A percentile compares a stretch with the other conserved stretches of the same genome.
phyloP scores from a whole-genome alignment of 1,284 basidiomycete species.

The Leccinum angustisporum region DNA sequence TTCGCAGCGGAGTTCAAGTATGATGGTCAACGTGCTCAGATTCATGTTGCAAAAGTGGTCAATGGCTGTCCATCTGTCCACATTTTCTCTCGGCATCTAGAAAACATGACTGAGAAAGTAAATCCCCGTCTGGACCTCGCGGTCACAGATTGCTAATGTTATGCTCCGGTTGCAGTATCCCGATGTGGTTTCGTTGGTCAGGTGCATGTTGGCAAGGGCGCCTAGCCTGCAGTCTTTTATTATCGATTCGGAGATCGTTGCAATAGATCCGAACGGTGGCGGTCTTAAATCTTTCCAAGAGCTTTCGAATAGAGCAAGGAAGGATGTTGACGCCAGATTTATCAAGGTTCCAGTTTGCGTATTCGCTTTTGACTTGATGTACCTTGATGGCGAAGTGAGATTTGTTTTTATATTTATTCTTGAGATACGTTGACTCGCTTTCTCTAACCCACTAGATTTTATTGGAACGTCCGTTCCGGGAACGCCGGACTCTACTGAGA shows the following conservation, averaged over 20 bases:
- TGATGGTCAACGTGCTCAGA: slow-evolving; percentile 86
- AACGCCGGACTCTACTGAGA: slow-evolving; percentile 67
- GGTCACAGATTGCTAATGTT: slow-evolving; percentile 9
- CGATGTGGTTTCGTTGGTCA: slow-evolving; percentile 69
- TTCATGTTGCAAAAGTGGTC: slow-evolving; percentile 61
- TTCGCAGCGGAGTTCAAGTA: slow-evolving; percentile 86
- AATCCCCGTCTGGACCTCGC: slow-evolving; percentile 13
- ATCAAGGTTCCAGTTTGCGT: slow-evolving; percentile 84
- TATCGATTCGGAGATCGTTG: slow-evolving; percentile 82
- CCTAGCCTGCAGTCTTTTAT: slow-evolving; percentile 71
- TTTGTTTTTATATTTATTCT: not conserved
- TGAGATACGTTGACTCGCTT: not conserved
- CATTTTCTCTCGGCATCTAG: slow-evolving; percentile 87
- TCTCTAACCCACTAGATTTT: slow-evolving; percentile 50
- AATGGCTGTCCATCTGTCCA: slow-evolving; percentile 51
- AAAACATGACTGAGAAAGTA: slow-evolving; percentile 89
- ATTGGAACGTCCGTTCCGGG: slow-evolving; percentile 70
- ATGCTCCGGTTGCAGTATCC: slow-evolving; percentile 67
- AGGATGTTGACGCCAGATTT: slow-evolving; percentile 79
- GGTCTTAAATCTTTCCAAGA: slow-evolving; percentile 82
- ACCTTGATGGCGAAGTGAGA: slow-evolving; percentile 74
- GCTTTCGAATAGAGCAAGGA: slow-evolving; percentile 81
- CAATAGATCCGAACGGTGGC: slow-evolving; percentile 67
- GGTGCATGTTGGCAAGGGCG: slow-evolving; percentile 44
- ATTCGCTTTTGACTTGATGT: slow-evolving; percentile 91